These are phyloP conservation scores for Panicum hallii DNA, from an alignment of 202 grass and related monocot genomes.

Conservation along the genomic window DNA sequence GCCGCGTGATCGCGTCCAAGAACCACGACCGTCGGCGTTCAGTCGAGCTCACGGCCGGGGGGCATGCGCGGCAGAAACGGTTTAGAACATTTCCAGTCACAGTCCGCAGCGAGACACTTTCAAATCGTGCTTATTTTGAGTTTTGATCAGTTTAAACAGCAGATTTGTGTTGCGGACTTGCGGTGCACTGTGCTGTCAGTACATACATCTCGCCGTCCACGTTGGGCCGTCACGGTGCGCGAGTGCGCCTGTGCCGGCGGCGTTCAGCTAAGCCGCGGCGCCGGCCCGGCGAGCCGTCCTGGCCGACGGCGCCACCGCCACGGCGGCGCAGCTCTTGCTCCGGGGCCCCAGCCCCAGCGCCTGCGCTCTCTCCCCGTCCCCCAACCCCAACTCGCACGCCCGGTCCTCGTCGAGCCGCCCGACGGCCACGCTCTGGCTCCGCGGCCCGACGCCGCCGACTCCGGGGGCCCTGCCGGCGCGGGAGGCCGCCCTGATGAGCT, in stretches of 20 bases:
- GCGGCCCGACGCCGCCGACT: slow-evolving; percentile 29
- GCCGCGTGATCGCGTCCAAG: not conserved
- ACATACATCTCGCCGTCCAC: too few species aligned
- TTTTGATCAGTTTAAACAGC: not conserved
- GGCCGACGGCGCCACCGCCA: not conserved
- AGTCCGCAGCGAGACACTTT: too few species aligned
- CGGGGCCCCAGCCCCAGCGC: slow-evolving; percentile 34
- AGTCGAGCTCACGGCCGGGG: not conserved
- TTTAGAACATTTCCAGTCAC: not conserved
- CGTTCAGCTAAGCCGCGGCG: not conserved
- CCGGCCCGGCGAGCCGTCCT: slow-evolving; percentile 16
- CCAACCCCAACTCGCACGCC: slow-evolving; percentile 58
- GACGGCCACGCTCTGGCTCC: slow-evolving; percentile 63
- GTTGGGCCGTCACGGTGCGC: not conserved
- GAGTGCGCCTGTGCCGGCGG: not conserved
- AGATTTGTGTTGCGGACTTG: too few species aligned
- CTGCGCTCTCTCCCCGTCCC: not conserved
- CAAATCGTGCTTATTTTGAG: too few species aligned
- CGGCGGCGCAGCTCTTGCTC: slow-evolving; percentile 61
- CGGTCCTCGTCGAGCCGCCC: slow-evolving; percentile 62
- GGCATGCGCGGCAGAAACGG: not conserved
- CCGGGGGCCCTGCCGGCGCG: slow-evolving; percentile 19
- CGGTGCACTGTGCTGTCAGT: too few species aligned
- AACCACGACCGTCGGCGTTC: not conserved
- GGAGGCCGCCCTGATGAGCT: slow-evolving; percentile 53